Conservation (phyloP, 139 green algal genomes). For the Picochlorum sp. region DNA sequence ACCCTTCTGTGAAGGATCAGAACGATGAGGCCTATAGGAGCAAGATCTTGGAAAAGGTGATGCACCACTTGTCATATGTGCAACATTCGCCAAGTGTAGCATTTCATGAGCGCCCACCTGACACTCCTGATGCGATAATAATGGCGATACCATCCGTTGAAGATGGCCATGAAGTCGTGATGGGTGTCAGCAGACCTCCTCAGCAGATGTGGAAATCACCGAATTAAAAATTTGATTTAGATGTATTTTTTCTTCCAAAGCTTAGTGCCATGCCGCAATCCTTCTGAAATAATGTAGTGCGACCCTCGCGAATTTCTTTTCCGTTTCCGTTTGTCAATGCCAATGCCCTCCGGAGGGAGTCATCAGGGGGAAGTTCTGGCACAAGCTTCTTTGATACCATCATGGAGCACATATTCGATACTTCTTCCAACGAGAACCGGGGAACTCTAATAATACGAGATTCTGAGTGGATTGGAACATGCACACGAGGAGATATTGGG, state of each 20-base stretch:
- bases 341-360: neutral
- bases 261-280: neutral
- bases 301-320: constrained; percentile 2
- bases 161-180: neutral
- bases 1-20: constrained; percentile 19
- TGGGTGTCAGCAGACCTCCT: neutral
- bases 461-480: neutral
- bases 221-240: neutral
- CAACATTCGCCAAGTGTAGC: constrained; percentile 18
- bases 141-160: neutral
- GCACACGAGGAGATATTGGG: neutral
- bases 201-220: constrained; percentile 1
- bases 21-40: constrained; percentile 48
- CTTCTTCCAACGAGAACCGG: constrained; percentile 5
- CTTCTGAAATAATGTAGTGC: constrained; percentile 1
- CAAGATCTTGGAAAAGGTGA: constrained; percentile 22
- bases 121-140: neutral
- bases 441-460: constrained; percentile 8
- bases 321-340: constrained; percentile 14
- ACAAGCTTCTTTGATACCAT: neutral
- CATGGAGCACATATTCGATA: neutral
- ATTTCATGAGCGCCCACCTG: constrained; percentile 38
- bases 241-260: constrained; percentile 7
- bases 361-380: neutral
- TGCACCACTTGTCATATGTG: constrained; percentile 21